These are phyloP conservation scores for Bremia lactucae DNA, from an alignment of 352 stramenopile species.

Conservation along the genomic window DNA sequence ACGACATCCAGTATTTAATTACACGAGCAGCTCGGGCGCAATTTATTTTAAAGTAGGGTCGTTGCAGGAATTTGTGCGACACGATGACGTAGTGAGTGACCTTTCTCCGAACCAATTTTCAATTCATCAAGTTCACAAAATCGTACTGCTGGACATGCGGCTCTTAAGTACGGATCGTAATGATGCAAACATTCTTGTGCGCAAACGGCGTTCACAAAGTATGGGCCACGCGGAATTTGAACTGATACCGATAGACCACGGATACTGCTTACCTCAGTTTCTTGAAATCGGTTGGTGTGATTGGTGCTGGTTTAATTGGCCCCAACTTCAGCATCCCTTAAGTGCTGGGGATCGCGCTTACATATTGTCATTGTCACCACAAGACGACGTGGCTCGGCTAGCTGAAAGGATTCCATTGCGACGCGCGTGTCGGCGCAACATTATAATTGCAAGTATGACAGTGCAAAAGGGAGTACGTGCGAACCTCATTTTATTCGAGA, in stretches of 20 bases:
- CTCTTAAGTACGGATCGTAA: constrained; percentile 97
- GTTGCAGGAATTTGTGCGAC: constrained; percentile 94
- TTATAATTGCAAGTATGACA: constrained; percentile 72
- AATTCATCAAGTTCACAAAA: constrained; percentile 93
- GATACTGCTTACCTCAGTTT: constrained; percentile 93
- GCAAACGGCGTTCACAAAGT: constrained; percentile 48
- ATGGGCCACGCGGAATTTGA: constrained; percentile 71
- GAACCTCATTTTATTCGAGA: constrained; percentile 52
- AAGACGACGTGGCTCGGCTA: constrained; percentile 45
- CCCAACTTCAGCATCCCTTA: constrained; percentile 76
- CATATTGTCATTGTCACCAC: constrained; percentile 43
- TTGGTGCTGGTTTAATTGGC: constrained; percentile 98
- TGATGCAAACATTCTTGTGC: constrained; percentile 94
- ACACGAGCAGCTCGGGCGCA: constrained; percentile 26
- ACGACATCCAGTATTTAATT: constrained; percentile 70
- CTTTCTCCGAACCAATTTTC: constrained; percentile 86
- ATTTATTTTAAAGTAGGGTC: constrained; percentile 91
- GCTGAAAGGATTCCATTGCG: constrained; percentile 66
- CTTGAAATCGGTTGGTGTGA: constrained; percentile 96
- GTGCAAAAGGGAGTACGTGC: constrained; percentile 66
- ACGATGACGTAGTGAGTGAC: constrained; percentile 92
- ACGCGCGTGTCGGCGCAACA: constrained; percentile 59
- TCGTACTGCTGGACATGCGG: constrained; percentile 97
- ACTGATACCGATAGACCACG: constrained; percentile 99
- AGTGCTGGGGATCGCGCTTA: constrained; percentile 52